Percentiles rank a stretch among this genome's conserved stretches.
phyloP scores from a whole-genome alignment of 2,329 filamentous ascomycete genomes.

The Periconia macrospinosa region DNA sequence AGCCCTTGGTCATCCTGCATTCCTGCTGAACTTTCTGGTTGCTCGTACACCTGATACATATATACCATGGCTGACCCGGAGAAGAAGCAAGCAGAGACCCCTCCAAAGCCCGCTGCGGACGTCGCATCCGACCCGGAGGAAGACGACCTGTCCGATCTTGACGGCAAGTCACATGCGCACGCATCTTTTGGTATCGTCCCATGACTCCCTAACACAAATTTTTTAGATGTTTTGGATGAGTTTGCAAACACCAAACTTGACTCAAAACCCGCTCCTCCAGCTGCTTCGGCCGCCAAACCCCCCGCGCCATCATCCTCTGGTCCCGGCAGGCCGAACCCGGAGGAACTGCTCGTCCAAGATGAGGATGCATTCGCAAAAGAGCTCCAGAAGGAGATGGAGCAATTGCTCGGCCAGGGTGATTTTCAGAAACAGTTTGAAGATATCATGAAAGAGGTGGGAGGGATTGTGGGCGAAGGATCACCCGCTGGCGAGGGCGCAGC shows the following conservation, averaged over 20 bases:
- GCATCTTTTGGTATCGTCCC: not conserved
- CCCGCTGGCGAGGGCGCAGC: conserved; percentile 31
- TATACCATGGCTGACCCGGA: conserved; percentile 26
- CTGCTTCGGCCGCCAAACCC: conserved; percentile 23
- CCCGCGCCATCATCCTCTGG: conserved; percentile 43
- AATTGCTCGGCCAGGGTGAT: conserved; percentile 72
- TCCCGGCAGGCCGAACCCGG: conserved; percentile 42
- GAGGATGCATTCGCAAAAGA: conserved; percentile 80
- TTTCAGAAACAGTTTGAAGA: conserved; percentile 79
- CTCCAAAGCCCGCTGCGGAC: conserved; percentile 20
- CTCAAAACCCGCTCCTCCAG: conserved; percentile 42
- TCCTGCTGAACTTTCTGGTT: not conserved
- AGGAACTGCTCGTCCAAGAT: conserved; percentile 31
- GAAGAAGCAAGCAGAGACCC: conserved; percentile 11
- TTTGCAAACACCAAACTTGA: conserved; percentile 71
- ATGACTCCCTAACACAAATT: conserved; percentile 8
- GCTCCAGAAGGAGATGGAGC: conserved; percentile 87
- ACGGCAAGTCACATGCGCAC: conserved; percentile 60
- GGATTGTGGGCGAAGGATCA: conserved; percentile 37
- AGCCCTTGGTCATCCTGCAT: not conserved
- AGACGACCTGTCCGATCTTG: conserved; percentile 87
- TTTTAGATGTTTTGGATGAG: conserved; percentile 83
- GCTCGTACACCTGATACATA: not conserved
- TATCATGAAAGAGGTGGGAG: conserved; percentile 72
- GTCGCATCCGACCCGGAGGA: conserved; percentile 83